Base-by-base conservation (phyloP, 306 rosid genomes). In the Malus sieversii region DNA sequence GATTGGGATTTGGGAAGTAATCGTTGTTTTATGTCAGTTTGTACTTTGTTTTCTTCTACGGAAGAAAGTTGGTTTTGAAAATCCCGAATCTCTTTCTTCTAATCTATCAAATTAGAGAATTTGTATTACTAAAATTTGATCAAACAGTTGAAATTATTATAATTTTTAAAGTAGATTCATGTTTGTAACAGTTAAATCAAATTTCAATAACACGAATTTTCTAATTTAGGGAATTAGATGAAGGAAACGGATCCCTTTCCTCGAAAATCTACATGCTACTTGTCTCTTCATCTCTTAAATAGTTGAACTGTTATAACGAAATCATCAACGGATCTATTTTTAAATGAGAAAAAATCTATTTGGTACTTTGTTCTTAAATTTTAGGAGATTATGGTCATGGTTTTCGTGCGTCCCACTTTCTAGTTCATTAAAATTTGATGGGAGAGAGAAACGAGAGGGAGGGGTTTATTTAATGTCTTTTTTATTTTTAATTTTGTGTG, bases 21-120 rank as follows among this genome's bases (percentile, higher is more conserved):
- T 20, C 18, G 46, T 13, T 4, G 62, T 1, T 82, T 73, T 81
- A 2, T 76, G 82, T 83, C 85, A 70, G 78, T 62, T 85, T 85
- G 68, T 76, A 65, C 78, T 69, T 85, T 80, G 85, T 84, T 82
- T 80, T 72, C 80, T 75, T 78, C 76, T 20, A 59, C 45, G 20
- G 76, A 45, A 71, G 79, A 72, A 11, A 4, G 16, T 22, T 52
- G 6, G 25, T 60, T 76, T 74, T 16, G 66, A 9, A 13, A 14
- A 8, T 61, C 2, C 13, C 4, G 1, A 0, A 33, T 33, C 0
- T 33, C 1, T 33, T 33, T 33, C 1, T 33, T 0, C 1, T 33
- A 33, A 33, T 33, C 0, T 3, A 33, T 5, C 0, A 33, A 33
- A 33, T 33, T 0, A 33, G 7, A 0, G 1, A 33, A 1, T 33